Evolutionary conservation across 108 stramenopile genomes (phyloP), one percentile per base, ranked within the genome.

Genomic region (Discostella stelligeroides): DNA sequence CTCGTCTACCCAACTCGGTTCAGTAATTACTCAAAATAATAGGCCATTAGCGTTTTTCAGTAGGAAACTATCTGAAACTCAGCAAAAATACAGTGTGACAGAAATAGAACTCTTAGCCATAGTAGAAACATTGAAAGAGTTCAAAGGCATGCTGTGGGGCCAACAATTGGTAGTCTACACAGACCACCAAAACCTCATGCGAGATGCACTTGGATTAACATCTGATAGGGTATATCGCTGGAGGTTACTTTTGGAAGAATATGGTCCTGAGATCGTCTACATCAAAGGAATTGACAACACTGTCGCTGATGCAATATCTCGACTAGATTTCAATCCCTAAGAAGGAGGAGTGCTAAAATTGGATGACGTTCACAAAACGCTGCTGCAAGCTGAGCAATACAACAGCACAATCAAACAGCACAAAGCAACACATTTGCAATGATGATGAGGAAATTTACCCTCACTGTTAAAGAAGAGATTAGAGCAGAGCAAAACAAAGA

Each of bases 101-200:
- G 79, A 87, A 58, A 50, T 63, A 21, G 83, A 87, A 76, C 47
- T 87, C 0, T 46, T 87, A 13, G 56, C 72, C 14, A 80, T 82
- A 15, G 74, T 82, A 14, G 86, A 87, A 80, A 70, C 67, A 21
- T 30, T 87, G 6, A 84, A 82, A 58, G 86, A 82, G 67, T 80
- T 64, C 64, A 49, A 63, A 42, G 63, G 50, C 0, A 81, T 83
- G 48, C 68, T 83, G 11, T 71, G 72, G 21, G 85, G 82, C 13
- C 76, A 84, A 29, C n/a, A 49, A 37, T 2, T 73, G 0, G 29
- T 41, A 7, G 53, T 72, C 14, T 72, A 42, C 9, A 72, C 71
- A 1, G 62, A 72, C 49, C 63, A 64, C 37, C 7, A 25, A 17
- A 72, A 72, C 43, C n/a, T 64, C 14, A 64, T 30, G 23, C 23